Base-by-base conservation (phyloP, 768 basidiomycete genomes). In the Collybia mongolica region DNA sequence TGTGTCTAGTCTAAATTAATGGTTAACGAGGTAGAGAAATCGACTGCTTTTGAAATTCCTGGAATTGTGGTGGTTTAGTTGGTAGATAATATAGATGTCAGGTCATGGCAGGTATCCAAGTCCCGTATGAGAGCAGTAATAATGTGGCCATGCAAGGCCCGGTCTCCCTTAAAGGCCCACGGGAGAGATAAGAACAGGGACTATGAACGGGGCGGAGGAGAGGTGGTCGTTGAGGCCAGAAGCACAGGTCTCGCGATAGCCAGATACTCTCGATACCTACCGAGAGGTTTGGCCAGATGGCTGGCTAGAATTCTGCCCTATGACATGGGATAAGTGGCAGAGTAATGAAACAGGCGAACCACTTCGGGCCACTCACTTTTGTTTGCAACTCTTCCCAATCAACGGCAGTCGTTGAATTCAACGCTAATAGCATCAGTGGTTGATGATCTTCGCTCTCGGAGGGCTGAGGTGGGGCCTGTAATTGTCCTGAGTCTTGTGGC, bases 401-500 rank as follows among this genome's bases (percentile, higher is more conserved):
- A 6, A 84, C 79, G 39, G 64, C 68, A 36, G 77, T 65, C 18
- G 80, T 77, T 28, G 84, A 75, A 54, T 86, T 88, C 54, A 91
- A 67, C 2, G 83, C 87, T 39, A 91, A 73, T 40, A 92, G 68
- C 79, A 90, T 74, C 47, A 88, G 55, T 8, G 89, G 89, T 65
- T 67, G 68, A 54, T 66, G 61, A 22, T 70, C 68, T 24, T 68
- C 65, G 2, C 38, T 41, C 44, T 44, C 39, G n/a, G 44, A 41
- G 29, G 20, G 35, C 48, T 39, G 37, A 43, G 12, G 39, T 24
- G 23, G 46, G 6, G 46, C 36, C 6, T 41, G 39, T 17, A 36
- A 11, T 38, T 47, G 36, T 14, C 23, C 22, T 14, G 32, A 9
- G 5, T 32, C 32, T 32, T 32, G 32, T 26, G 54, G 50, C 12